phyloP scores from a whole-genome alignment of 169 alveolate species.

The Plasmodium reichenowi region DNA sequence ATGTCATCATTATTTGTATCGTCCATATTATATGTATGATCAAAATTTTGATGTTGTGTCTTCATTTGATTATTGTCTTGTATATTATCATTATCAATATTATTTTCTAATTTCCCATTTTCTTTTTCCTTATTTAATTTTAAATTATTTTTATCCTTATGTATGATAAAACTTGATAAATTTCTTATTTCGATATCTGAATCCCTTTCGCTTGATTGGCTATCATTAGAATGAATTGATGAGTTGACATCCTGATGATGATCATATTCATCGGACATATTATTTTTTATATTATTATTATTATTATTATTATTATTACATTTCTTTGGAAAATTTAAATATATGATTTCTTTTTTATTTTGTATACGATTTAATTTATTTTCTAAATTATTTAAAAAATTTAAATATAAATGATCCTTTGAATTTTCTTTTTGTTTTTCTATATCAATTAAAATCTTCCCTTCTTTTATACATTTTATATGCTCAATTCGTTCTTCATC shows the following conservation, averaged over 20 bases:
- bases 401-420: conserved; percentile 5
- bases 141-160: not conserved
- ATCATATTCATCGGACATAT: not conserved
- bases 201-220: not conserved
- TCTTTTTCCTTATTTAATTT: not conserved
- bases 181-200: conserved; percentile 13
- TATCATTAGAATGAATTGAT: not conserved
- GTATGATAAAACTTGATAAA: not conserved
- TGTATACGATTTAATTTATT: conserved; percentile 46
- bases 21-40: too few relatives aligned
- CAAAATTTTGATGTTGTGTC: too few relatives aligned
- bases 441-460: conserved; percentile 18
- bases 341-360: conserved; percentile 37
- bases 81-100: too few relatives aligned
- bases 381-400: conserved; percentile 38
- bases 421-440: not conserved
- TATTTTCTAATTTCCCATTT: too few relatives aligned
- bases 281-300: not conserved
- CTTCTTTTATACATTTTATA: conserved; percentile 48
- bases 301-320: not conserved
- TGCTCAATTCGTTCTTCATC: conserved; percentile 15
- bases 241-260: too few relatives aligned
- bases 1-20: too few relatives aligned
- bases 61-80: too few relatives aligned
- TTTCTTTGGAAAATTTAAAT: conserved; percentile 38